Conservation (phyloP, 495 filamentous ascomycete species). For the Aspergillus biplanus region DNA sequence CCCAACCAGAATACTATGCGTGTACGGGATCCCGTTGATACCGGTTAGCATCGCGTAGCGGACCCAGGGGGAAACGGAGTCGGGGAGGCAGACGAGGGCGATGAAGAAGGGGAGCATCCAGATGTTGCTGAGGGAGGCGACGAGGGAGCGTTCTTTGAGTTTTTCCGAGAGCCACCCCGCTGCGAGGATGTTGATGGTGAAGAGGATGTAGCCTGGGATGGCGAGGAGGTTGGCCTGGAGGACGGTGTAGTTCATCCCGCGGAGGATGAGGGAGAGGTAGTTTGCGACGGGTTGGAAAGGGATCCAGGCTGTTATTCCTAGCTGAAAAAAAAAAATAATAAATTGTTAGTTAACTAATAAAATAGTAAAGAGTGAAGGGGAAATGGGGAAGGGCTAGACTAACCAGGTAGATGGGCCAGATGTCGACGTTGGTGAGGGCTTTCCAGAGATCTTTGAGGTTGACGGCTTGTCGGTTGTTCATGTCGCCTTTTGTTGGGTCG, state of each 20-base stretch:
- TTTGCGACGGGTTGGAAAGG: slow-evolving; percentile 43
- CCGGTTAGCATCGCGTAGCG: slow-evolving; percentile 47
- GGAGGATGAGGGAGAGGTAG: slow-evolving; percentile 52
- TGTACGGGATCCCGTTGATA: slow-evolving; percentile 50
- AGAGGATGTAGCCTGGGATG: slow-evolving; percentile 51
- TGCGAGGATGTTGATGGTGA: slow-evolving; percentile 36
- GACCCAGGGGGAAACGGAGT: slow-evolving; percentile 40
- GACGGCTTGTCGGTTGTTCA: slow-evolving; percentile 64
- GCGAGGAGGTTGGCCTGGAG: slow-evolving; percentile 54
- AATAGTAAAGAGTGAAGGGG: not conserved
- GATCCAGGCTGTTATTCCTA: slow-evolving; percentile 29
- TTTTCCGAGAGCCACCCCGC: slow-evolving; percentile 45
- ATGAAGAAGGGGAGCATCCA: slow-evolving; percentile 55
- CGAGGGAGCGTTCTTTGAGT: slow-evolving; percentile 45
- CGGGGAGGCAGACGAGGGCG: slow-evolving; percentile 40
- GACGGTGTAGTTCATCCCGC: slow-evolving; percentile 47
- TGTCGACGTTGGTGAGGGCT: slow-evolving; percentile 55
- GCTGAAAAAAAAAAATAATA: not conserved
- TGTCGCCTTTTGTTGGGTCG: slow-evolving; percentile 70
- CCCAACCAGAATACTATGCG: slow-evolving; percentile 59
- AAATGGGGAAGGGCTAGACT: not conserved
- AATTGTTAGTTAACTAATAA: not conserved
- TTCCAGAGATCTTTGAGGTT: slow-evolving; percentile 49
- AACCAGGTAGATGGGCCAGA: slow-evolving; percentile 52
- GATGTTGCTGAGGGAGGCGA: slow-evolving; percentile 43